Base-by-base conservation (phyloP, 495 filamentous ascomycete species). In the Hypomontagnella submonticulosa region DNA sequence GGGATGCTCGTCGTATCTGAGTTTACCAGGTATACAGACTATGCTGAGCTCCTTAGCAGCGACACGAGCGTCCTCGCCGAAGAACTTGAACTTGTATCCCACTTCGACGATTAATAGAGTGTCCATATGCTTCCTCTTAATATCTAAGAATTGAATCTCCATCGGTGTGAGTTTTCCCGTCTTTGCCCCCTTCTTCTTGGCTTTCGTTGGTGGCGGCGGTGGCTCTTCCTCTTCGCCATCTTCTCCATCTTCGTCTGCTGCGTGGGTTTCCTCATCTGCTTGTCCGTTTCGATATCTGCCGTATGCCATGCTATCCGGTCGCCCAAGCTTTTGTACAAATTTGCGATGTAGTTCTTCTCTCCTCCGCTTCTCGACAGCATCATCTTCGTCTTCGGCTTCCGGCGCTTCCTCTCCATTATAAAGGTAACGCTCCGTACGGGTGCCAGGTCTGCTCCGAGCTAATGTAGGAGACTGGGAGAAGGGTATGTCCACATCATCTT, bases 61-160 rank as follows among this genome's bases (percentile, higher is more conserved):
- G 55, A 87, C 84, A 56, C 92, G 85, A 4, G 95, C 95, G 80
- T 99, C 95, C 70, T 97, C 94, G n/a, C 96, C 95, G 70, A 96
- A 97, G 80, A 99, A 97, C 40, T 89, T 86, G 79, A 95, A 99
- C 74, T 99, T 99, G 74, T 99, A 99, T 23, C 95, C 95, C 4
- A 99, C 95, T 70, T 99, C 93, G 15, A 97, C 86, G 2, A 97
- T 87, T 37, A 99, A 76, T 7, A 98, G 57, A 0, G 93, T 94
- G 69, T 97, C 93, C 81, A 92, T 88, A 73, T 98, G 85, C 63
- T 93, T 91, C 54, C 87, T 83, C 79, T 99, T 99, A 68, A 99
- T 96, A 15, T 97, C 92, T 11, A 99, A 82, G 34, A 96, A 87
- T 66, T 98, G 95, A 46, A 90, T 87, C 73, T 97, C 95, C 88